These are phyloP conservation scores for Hypoxylon crocopeplum DNA, from an alignment of 495 filamentous ascomycete species.

Conservation along the genomic window DNA sequence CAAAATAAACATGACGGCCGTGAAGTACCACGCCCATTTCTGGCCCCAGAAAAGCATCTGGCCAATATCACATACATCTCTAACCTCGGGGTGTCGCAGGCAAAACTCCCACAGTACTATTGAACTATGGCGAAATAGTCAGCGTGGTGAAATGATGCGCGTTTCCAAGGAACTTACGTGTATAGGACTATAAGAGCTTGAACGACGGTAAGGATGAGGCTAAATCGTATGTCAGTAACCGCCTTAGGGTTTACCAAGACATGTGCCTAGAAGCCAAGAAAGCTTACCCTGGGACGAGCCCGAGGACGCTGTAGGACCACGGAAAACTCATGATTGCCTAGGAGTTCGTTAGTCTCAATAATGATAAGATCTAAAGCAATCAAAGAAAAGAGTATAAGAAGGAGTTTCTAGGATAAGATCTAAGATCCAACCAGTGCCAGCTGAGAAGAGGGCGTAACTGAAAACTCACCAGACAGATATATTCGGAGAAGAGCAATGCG, in stretches of 20 bases:
- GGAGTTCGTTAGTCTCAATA: conserved; percentile 16
- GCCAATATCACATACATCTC: conserved; percentile 90
- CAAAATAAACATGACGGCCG: conserved; percentile 85
- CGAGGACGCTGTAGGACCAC: conserved; percentile 85
- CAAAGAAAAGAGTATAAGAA: not conserved
- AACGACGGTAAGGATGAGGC: conserved; percentile 77
- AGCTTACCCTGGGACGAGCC: conserved; percentile 77
- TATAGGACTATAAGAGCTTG: conserved; percentile 79
- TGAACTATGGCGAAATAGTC: conserved; percentile 50
- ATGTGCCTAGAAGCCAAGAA: conserved; percentile 10
- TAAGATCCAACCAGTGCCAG: not conserved
- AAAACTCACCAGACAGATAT: conserved; percentile 73
- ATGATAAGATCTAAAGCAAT: not conserved
- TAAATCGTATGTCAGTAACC: conserved; percentile 27
- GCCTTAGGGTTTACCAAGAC: conserved; percentile 3
- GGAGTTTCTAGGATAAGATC: not conserved
- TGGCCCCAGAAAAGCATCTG: conserved; percentile 86
- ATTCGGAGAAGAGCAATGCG: conserved; percentile 86
- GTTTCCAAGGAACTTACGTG: conserved; percentile 52
- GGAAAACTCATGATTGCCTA: conserved; percentile 91
- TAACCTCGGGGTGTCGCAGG: conserved; percentile 82
- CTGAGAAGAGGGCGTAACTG: not conserved
- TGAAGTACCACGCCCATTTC: conserved; percentile 80
- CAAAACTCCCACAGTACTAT: conserved; percentile 86
- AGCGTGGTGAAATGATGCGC: not conserved